phyloP scores from a whole-genome alignment of 2,329 filamentous ascomycete species.

The Hymenoscyphus fructigenus region DNA sequence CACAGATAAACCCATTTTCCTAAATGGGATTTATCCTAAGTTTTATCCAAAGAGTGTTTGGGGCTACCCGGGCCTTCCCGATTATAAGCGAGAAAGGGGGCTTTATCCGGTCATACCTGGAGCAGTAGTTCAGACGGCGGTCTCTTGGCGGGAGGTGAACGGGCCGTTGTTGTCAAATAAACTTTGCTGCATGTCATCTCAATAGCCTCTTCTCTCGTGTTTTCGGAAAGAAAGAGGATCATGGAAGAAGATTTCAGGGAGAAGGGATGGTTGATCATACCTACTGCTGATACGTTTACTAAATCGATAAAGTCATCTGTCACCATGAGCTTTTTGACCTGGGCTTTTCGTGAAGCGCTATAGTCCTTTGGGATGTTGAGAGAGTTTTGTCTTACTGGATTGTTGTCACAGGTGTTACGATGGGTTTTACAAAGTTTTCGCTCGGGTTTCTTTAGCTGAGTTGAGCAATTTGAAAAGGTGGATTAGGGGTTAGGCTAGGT shows the following conservation, averaged over 20 bases:
- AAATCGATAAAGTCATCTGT: not conserved
- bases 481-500: not conserved
- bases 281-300: not conserved
- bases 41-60: not conserved
- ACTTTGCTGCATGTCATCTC: not conserved
- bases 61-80: not conserved
- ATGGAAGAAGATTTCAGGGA: not conserved
- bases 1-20: not conserved
- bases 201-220: not conserved
- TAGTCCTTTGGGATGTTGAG: not conserved
- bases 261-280: not conserved
- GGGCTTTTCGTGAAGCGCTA: not conserved
- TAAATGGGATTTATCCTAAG: not conserved
- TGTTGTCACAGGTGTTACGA: not conserved
- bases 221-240: not conserved
- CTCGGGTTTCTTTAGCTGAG: not conserved
- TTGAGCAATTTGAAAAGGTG: not conserved
- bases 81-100: not conserved
- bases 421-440: not conserved
- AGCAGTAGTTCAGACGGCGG: not conserved
- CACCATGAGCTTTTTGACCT: not conserved
- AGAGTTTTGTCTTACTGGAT: not conserved
- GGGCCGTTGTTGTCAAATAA: not conserved
- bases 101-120: not conserved
- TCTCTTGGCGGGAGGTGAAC: not conserved